A percentile compares a stretch with the other conserved stretches of the same genome.
Evolutionary conservation across 2,329 filamentous ascomycete genomes (phyloP).

Genomic region (Aureobasidium mangrovei): DNA sequence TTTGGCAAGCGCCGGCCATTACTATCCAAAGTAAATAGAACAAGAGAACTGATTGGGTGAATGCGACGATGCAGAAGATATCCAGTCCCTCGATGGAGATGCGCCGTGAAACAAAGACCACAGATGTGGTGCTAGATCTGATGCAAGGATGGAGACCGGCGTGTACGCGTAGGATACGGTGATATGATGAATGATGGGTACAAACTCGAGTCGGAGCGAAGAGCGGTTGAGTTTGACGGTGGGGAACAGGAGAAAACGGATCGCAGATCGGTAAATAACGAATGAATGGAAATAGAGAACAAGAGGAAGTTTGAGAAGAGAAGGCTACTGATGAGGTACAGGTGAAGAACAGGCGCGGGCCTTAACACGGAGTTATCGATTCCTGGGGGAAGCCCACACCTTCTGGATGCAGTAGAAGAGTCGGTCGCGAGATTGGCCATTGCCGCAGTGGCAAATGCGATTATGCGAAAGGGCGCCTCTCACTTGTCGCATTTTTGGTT

Average conservation of each 20-base stretch:
- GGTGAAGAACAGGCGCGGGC: conserved; percentile 10
- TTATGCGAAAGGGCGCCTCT: conserved; percentile 2
- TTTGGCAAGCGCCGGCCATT: conserved; percentile 6
- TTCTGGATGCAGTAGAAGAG: conserved; percentile 14
- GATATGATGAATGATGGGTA: conserved; percentile 1
- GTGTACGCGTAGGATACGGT: conserved; percentile 1
- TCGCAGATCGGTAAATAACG: conserved; percentile 10
- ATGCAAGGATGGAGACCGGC: conserved; percentile 3
- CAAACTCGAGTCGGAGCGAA: not conserved
- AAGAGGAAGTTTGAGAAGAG: conserved; percentile 8
- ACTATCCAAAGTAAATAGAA: not conserved
- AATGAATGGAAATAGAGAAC: conserved; percentile 3
- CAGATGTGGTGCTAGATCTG: not conserved
- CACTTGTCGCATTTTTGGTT: conserved; percentile 11
- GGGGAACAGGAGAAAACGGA: not conserved
- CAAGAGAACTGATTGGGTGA: not conserved
- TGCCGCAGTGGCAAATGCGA: conserved; percentile 7
- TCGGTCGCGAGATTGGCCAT: conserved; percentile 14
- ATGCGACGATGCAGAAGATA: not conserved
- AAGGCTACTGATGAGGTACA: conserved; percentile 7
- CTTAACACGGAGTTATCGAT: conserved; percentile 12
- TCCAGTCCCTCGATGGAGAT: not conserved
- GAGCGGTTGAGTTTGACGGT: not conserved
- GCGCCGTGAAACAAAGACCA: conserved; percentile 7
- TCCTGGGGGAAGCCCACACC: conserved; percentile 10